phyloP scores from a whole-genome alignment of 306 rosid species.

The Canavalia gladiata region DNA sequence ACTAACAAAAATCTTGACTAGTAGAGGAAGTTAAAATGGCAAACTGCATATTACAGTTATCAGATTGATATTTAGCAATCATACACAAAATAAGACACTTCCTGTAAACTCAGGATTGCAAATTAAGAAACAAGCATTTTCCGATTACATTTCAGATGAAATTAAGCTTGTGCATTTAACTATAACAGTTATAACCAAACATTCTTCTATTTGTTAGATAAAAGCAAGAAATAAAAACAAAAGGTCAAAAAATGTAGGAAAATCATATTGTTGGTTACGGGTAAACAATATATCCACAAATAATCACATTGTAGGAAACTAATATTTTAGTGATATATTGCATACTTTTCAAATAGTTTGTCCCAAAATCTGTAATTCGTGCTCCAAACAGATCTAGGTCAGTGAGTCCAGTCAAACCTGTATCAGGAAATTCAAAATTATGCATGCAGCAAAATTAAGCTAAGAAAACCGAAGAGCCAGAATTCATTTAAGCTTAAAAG shows the following conservation, averaged over 20 bases:
- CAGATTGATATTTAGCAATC: conserved; percentile 29
- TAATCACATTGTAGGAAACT: conserved; percentile 1
- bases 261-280: conserved; percentile 27
- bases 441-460: conserved; percentile 35
- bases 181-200: conserved; percentile 19
- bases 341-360: conserved; percentile 79
- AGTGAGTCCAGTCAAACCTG: conserved; percentile 89
- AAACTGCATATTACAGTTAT: neutral
- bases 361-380: conserved; percentile 86
- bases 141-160: conserved; percentile 30
- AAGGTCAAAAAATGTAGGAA: neutral
- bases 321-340: conserved; percentile 21
- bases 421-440: conserved; percentile 41
- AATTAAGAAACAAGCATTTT: conserved; percentile 15
- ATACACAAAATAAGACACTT: neutral
- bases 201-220: neutral
- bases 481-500: neutral
- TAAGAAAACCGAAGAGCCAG: conserved; percentile 18
- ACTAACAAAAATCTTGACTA: conserved; percentile 31
- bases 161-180: conserved; percentile 36
- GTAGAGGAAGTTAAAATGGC: neutral
- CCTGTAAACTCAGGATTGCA: conserved; percentile 18
- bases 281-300: conserved; percentile 24
- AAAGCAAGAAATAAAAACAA: conserved; percentile 18
- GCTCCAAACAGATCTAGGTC: conserved; percentile 98